These are phyloP conservation scores for Elaeis oleifera DNA, from an alignment of 202 grass and related monocot species.

Conservation along the genomic window DNA sequence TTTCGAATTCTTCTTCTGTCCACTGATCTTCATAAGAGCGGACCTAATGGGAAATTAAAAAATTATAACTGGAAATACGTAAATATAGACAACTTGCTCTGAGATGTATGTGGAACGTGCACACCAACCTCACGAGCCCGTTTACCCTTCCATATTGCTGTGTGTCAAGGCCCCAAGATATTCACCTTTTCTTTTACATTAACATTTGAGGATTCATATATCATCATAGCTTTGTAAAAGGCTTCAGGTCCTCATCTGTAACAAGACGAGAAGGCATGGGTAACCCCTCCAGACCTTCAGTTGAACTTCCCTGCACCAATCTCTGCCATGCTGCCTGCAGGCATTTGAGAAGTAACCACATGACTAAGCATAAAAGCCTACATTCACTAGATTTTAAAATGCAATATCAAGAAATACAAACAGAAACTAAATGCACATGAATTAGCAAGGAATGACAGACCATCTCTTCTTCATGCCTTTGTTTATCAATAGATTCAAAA, in stretches of 20 bases:
- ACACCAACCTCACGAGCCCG: slow-evolving; percentile 80
- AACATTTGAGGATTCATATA: slow-evolving; percentile 47
- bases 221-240: slow-evolving; percentile 83
- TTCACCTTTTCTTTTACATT: slow-evolving; percentile 60
- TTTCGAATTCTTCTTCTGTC: slow-evolving; percentile 99
- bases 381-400: too few species aligned
- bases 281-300: slow-evolving; percentile 37
- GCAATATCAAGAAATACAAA: neutral
- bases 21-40: slow-evolving; percentile 98
- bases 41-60: slow-evolving; percentile 45
- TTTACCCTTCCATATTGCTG: slow-evolving; percentile 97
- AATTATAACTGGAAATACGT: slow-evolving; percentile 3
- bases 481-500: slow-evolving; percentile 93
- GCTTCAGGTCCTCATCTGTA: slow-evolving; percentile 69
- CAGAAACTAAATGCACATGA: slow-evolving; percentile 3
- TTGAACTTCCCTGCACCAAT: slow-evolving; percentile 52
- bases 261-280: slow-evolving; percentile 81
- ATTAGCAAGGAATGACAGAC: slow-evolving; percentile 24
- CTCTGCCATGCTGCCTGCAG: slow-evolving; percentile 66
- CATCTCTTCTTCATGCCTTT: slow-evolving; percentile 82
- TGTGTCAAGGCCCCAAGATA: slow-evolving; percentile 70
- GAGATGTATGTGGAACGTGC: neutral
- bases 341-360: slow-evolving; percentile 20
- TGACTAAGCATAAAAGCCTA: too few species aligned
- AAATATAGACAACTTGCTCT: slow-evolving; percentile 3